Conservation (phyloP, 2,329 filamentous ascomycete species). For the Fusarium duplospermum region DNA sequence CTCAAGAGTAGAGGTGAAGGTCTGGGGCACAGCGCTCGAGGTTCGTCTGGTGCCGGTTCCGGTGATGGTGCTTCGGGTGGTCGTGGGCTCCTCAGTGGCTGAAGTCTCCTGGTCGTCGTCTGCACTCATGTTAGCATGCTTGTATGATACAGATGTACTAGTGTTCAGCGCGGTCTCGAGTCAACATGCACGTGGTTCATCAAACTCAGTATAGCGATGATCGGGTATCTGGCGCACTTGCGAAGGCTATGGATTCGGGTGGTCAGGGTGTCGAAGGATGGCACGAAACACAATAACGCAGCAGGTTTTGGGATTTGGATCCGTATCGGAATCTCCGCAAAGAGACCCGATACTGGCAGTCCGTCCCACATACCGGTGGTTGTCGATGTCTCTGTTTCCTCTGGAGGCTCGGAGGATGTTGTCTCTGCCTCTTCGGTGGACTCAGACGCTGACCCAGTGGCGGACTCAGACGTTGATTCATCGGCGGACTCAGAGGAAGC, state of each 20-base stretch:
- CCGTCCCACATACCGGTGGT: conserved; percentile 48
- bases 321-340: conserved; percentile 17
- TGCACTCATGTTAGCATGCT: conserved; percentile 22
- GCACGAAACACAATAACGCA: conserved; percentile 31
- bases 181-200: conserved; percentile 19
- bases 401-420: conserved; percentile 29
- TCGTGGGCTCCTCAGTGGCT: conserved; percentile 31
- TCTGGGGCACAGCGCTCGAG: conserved; percentile 52
- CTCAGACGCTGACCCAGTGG: conserved; percentile 17
- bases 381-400: conserved; percentile 31
- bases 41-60: conserved; percentile 49
- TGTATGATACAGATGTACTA: neutral
- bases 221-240: conserved; percentile 39
- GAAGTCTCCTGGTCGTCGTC: conserved; percentile 31
- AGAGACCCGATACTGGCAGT: conserved; percentile 18
- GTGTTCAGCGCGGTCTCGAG: conserved; percentile 6
- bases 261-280: conserved; percentile 13
- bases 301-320: conserved; percentile 30
- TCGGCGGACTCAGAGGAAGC: conserved; percentile 9
- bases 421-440: conserved; percentile 20
- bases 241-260: conserved; percentile 17
- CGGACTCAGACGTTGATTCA: conserved; percentile 15
- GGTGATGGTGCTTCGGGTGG: conserved; percentile 48
- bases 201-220: neutral
- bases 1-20: conserved; percentile 58